Conservation (phyloP, 1,139 yeast genomes). For the Yamadazyma sp. region DNA sequence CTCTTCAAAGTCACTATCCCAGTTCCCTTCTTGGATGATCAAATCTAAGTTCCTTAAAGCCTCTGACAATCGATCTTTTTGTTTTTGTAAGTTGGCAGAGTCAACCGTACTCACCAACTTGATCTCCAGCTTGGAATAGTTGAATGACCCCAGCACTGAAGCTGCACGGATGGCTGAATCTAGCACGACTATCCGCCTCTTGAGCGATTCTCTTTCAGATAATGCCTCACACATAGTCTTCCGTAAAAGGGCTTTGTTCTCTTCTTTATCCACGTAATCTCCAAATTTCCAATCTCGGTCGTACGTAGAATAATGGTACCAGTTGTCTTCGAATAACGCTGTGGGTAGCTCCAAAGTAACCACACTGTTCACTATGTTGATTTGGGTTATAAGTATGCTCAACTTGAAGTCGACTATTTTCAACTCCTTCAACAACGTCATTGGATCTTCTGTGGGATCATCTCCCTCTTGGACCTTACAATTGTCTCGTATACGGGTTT, state of each 20-base stretch:
- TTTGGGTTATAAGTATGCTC: constrained; percentile 11
- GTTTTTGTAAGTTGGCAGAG: constrained; percentile 8
- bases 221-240: constrained; percentile 18
- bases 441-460: constrained; percentile 14
- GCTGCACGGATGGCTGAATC: constrained; percentile 7
- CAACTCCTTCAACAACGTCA: constrained; percentile 9
- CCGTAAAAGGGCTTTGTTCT: constrained; percentile 2
- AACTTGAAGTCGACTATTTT: constrained; percentile 9
- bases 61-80: constrained; percentile 10
- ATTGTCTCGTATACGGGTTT: constrained; percentile 12
- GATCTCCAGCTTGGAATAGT: constrained; percentile 17
- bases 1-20: constrained; percentile 14
- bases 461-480: constrained; percentile 19
- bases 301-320: constrained; percentile 4
- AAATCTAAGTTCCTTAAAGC: constrained; percentile 15
- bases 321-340: constrained; percentile 6
- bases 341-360: constrained; percentile 9
- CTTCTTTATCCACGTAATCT: constrained; percentile 3
- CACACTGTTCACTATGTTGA: constrained; percentile 14
- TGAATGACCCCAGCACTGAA: constrained; percentile 9
- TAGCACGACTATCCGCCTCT: constrained; percentile 9
- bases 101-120: constrained; percentile 13
- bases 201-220: constrained; percentile 15
- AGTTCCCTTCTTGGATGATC: constrained; percentile 17
- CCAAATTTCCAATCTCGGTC: neutral